phyloP scores from a whole-genome alignment of 495 filamentous ascomycete species.

The Xanthoparmelia taractica region DNA sequence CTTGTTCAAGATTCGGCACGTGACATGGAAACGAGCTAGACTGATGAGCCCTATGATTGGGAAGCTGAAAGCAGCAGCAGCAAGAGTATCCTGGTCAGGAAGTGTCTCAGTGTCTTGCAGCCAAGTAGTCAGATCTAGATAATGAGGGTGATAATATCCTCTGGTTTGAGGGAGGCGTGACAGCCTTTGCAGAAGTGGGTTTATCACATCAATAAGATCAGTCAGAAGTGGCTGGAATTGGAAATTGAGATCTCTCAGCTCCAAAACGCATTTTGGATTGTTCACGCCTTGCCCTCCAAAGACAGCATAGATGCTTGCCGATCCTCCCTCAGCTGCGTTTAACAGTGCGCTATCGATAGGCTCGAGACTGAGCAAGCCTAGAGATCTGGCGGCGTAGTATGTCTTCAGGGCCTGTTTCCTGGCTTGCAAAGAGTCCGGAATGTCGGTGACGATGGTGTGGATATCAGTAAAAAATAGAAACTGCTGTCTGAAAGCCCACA shows the following conservation, averaged over 20 bases:
- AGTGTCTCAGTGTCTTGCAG: constrained; percentile 16
- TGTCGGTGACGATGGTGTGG: too few species aligned
- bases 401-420: neutral
- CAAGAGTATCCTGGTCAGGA: constrained; percentile 24
- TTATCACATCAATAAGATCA: constrained; percentile 16
- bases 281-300: constrained; percentile 25
- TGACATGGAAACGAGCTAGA: constrained; percentile 30
- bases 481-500: too few species aligned
- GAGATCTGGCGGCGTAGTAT: neutral
- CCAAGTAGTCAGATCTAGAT: constrained; percentile 27
- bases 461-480: too few species aligned
- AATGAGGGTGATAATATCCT: constrained; percentile 7
- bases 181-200: constrained; percentile 12
- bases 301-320: constrained; percentile 8
- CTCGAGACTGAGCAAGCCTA: too few species aligned
- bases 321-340: neutral
- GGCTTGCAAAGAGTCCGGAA: too few species aligned
- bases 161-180: neutral
- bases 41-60: constrained; percentile 30
- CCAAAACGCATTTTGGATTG: constrained; percentile 17
- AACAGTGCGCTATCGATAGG: neutral
- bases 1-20: constrained; percentile 26
- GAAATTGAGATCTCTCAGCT: constrained; percentile 23
- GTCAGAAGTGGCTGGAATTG: constrained; percentile 21
- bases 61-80: constrained; percentile 32